Base-by-base conservation (phyloP, 2,329 filamentous ascomycete species). In the Hypoxylon sp. region DNA sequence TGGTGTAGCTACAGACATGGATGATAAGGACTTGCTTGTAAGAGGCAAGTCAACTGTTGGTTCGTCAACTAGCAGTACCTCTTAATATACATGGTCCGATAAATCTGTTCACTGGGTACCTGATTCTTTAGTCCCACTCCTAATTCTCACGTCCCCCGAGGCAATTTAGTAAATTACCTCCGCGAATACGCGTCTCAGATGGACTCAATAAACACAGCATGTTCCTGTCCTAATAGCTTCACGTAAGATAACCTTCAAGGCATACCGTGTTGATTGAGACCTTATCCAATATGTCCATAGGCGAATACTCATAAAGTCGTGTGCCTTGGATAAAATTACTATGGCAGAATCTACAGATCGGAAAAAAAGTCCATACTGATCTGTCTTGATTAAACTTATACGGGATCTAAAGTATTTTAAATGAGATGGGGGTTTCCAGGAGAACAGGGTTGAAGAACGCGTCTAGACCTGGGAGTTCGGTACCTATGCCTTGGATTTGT, bases 61-160 rank as follows among this genome's bases (percentile, higher is more conserved):
- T 4, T n/a, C 8, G 17, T 19, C 6, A 5, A 22, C 17, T 19
- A 44, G 39, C 39, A 44, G 13, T 19, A 44, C 39, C 17, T 19
- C 39, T 44, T 44, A 44, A 44, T 44, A 44, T 22, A 44, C 39
- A 44, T 22, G 8, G n/a, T 44, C 39, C n/a, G 39, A 44, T 11
- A 44, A 44, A 17, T 17, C 8, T 42, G n/a, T 42, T 42, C n/a
- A 17, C 37, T 22, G 3, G 19, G 19, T 3, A 22, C 19, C 19
- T 22, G 3, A 3, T 22, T 11, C 39, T 22, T 19, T 5, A 9
- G 9, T 44, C 19, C 39, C n/a, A 9, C 17, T 44, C 5, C 39
- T 11, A 22, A 3, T 44, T 22, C 3, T 31, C 29, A 31, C 29
- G 29, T 31, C 17, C 39, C 17, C 5, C 3, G 1, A 22, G 17